phyloP scores from a whole-genome alignment of 331 rosid genomes.

The Acacia concinna region DNA sequence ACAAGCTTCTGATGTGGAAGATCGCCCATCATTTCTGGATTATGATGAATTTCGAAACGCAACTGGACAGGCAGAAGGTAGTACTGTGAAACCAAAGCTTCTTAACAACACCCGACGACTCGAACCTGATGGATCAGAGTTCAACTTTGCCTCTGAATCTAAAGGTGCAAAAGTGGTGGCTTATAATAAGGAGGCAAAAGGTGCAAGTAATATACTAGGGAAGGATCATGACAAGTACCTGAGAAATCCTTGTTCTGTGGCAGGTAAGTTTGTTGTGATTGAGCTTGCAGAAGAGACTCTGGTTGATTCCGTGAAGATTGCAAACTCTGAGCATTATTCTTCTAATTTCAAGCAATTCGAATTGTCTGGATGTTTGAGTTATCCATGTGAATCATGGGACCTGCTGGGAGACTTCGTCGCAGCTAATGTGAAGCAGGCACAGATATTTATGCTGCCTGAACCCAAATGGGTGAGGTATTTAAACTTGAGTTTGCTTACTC shows the following conservation, averaged over 20 bases:
- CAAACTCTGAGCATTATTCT: conserved; percentile 89
- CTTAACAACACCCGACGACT: conserved; percentile 67
- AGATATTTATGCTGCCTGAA: conserved; percentile 64
- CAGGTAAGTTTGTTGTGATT: conserved; percentile 69
- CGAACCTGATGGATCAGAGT: conserved; percentile 78
- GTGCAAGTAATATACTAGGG: conserved; percentile 73
- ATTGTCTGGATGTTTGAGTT: conserved; percentile 70
- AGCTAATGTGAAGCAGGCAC: conserved; percentile 80
- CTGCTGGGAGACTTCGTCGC: conserved; percentile 65
- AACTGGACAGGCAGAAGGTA: conserved; percentile 45
- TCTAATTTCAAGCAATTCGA: conserved; percentile 83
- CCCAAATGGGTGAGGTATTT: conserved; percentile 87
- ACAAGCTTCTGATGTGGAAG: conserved; percentile 36
- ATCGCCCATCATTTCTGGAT: conserved; percentile 45
- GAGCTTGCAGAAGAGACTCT: conserved; percentile 89
- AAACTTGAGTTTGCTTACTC: conserved; percentile 68
- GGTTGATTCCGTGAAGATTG: conserved; percentile 76
- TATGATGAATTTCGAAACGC: conserved; percentile 51
- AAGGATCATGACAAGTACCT: conserved; percentile 86
- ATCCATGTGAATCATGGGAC: conserved; percentile 73
- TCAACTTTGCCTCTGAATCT: conserved; percentile 83
- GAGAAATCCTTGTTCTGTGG: conserved; percentile 88
- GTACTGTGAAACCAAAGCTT: conserved; percentile 23
- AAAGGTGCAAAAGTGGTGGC: conserved; percentile 94
- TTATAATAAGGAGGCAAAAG: conserved; percentile 86